Base-by-base conservation (phyloP, 1,284 basidiomycete species). In the Melampsora larici-populina region DNA sequence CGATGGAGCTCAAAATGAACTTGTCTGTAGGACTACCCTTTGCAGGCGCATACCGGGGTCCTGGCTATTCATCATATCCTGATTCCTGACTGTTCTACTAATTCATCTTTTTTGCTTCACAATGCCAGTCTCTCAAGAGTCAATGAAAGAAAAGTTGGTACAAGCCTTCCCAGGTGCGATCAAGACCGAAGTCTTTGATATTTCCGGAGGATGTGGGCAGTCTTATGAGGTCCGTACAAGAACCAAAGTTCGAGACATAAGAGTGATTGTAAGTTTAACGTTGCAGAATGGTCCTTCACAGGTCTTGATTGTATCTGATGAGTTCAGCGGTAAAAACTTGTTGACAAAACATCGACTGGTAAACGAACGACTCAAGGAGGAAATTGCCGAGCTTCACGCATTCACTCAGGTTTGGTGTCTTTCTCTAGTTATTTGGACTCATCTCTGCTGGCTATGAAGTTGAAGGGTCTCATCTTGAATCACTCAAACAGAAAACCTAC, bases 161-260 rank as follows among this genome's bases (percentile, higher is more conserved):
- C 43, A 67, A 60, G 49, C 43, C 36, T 75, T 75, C 40, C 73
- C 73, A 17, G 17, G 33, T 36, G 64, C 73, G 18, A 60, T 67
- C 15, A 49, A 75, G 51, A 75, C 46, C 6, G 49, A 75, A 75
- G 73, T 75, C 31, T 46, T 68, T 31, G 73, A 75, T 60, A 68
- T 75, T 24, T 75, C 73, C 11, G 73, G 73, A 36, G 73, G 73
- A 15, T 75, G 73, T 68, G 73, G 73, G 17, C 73, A 75, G 49
- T 67, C 64, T 29, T 75, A 67, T 60, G 65, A 75, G 65, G 73
- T 75, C 48, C 11, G 73, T 68, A 26, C 40, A 15, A 29, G 31
- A 31, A 8, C 6, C 40, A 13, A 43, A 43, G 7, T 7, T 58
- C 5, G 55, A 58, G 29, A 24, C 7, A 58, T 24, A 24, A 1